These are phyloP conservation scores for Krasilnikovozyma curviuscula DNA, from an alignment of 768 basidiomycete genomes.

Conservation along the genomic window DNA sequence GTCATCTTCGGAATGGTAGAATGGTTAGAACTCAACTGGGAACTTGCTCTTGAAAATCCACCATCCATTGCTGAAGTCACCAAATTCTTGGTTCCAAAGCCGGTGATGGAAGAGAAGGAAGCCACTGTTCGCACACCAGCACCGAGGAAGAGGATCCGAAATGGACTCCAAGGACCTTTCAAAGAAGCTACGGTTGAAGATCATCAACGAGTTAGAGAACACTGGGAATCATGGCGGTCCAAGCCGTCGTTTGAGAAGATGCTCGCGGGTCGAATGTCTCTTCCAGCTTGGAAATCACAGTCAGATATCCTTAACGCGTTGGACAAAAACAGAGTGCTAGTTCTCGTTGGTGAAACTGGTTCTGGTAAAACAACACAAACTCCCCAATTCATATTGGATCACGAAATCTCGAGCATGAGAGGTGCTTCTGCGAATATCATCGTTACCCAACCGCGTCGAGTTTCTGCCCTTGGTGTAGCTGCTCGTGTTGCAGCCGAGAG, in stretches of 20 bases:
- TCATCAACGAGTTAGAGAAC: constrained; percentile 22
- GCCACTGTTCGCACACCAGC: too few species aligned
- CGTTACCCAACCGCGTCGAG: constrained; percentile 71
- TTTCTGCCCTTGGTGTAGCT: constrained; percentile 76
- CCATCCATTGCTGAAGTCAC: constrained; percentile 56
- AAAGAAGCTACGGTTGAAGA: constrained; percentile 17
- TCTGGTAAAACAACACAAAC: constrained; percentile 91
- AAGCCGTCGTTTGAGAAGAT: constrained; percentile 39
- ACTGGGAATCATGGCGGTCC: constrained; percentile 35
- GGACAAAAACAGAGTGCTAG: constrained; percentile 42
- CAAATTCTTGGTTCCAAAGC: constrained; percentile 34
- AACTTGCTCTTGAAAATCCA: constrained; percentile 38
- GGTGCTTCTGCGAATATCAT: constrained; percentile 57
- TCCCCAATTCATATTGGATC: constrained; percentile 76
- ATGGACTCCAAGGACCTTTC: constrained; percentile 15
- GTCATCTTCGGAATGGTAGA: constrained; percentile 46
- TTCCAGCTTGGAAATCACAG: constrained; percentile 59
- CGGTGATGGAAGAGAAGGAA: constrained; percentile 3
- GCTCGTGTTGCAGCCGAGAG: constrained; percentile 63
- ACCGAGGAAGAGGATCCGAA: background rate
- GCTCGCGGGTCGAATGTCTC: constrained; percentile 35
- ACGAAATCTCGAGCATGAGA: constrained; percentile 41
- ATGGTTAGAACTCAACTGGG: constrained; percentile 52
- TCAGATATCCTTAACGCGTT: constrained; percentile 44
- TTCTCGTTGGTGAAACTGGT: constrained; percentile 72